A percentile compares a stretch with the other conserved stretches of the same genome.
Conservation (phyloP, 495 filamentous ascomycete species). For the Rusavskia elegans region DNA sequence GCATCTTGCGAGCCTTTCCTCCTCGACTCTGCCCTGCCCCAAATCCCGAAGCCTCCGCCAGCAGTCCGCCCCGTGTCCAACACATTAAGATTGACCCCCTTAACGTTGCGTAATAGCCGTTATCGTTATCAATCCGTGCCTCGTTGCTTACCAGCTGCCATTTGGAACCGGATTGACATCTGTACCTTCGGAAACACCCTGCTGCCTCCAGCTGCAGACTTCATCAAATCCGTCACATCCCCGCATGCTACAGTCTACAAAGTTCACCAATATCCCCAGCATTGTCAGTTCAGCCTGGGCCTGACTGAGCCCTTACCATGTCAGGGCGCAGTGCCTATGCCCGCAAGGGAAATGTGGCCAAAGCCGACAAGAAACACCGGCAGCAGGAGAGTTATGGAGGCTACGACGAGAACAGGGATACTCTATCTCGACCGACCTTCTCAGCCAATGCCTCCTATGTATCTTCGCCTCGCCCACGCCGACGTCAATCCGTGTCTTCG, state of each 20-base stretch:
- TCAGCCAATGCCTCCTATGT: conserved; percentile 12
- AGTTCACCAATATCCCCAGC: no score
- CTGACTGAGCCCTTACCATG: conserved; percentile 5
- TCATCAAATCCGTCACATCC: background rate
- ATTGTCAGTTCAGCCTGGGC: background rate
- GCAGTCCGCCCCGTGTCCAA: no score
- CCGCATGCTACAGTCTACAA: background rate
- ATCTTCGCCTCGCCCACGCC: conserved; percentile 9
- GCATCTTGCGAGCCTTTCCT: no score
- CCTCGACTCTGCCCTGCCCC: no score
- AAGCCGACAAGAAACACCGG: conserved; percentile 11
- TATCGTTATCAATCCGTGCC: no score
- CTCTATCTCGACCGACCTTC: conserved; percentile 4
- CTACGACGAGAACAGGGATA: background rate
- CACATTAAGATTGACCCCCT: no score
- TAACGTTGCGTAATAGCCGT: no score
- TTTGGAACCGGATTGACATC: no score
- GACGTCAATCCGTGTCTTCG: conserved; percentile 14
- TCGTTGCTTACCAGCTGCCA: no score
- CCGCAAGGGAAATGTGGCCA: conserved; percentile 11
- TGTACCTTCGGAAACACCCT: no score
- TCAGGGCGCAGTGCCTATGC: conserved; percentile 16
- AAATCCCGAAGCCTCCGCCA: no score
- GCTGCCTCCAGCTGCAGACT: background rate
- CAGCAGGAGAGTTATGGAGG: conserved; percentile 13